Evolutionary conservation across 352 stramenopile species (phyloP), one percentile per base, ranked within the genome.

Genomic region (Globisporangium solare): DNA sequence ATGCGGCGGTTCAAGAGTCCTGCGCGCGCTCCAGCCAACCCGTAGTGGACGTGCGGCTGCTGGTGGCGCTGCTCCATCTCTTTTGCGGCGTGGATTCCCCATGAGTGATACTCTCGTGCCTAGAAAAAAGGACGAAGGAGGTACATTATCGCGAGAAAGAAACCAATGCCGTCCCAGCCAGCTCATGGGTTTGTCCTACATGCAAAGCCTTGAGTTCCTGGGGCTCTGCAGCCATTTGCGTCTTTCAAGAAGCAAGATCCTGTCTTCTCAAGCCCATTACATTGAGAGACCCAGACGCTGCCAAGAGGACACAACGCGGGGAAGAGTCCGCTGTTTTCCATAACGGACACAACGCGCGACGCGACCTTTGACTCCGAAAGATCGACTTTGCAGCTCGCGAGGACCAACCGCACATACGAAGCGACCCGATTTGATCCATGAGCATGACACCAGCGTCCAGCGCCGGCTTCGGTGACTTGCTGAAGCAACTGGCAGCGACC

Each of bases 1-100:
- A 86, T 68, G 61, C 79, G 56, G 27, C 64, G 42, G 35, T 82
- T 80, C 17, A 89, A 24, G 1, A 82, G 52, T 10, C 66, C 67
- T 0, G 70, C 61, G 15, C 51, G 49, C 0, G 70, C 67, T 0
- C 63, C 68, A 2, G 61, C 64, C 18, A 74, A 45, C 4, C 64
- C 64, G 13, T 58, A 59, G 51, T 66, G 35, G 39, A 43, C 4
- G n/a, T 56, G 52, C 35, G 35, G 39, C 49, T 72, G 31, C 21
- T 54, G 47, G 24, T 32, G 71, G 58, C 20, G 68, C 51, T 10
- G 58, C 47, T 72, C 64, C 27, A 74, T 46, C 8, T 58, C 54
- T 51, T 51, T 27, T n/a, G 73, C 60, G n/a, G 67, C 73, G 41
- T 88, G 74, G 11, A 50, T 49, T 2, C 69, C 64, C 74, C 76